Evolutionary conservation across 2,329 filamentous ascomycete genomes (phyloP).

Genomic region (Zopfia rhizophila): DNA sequence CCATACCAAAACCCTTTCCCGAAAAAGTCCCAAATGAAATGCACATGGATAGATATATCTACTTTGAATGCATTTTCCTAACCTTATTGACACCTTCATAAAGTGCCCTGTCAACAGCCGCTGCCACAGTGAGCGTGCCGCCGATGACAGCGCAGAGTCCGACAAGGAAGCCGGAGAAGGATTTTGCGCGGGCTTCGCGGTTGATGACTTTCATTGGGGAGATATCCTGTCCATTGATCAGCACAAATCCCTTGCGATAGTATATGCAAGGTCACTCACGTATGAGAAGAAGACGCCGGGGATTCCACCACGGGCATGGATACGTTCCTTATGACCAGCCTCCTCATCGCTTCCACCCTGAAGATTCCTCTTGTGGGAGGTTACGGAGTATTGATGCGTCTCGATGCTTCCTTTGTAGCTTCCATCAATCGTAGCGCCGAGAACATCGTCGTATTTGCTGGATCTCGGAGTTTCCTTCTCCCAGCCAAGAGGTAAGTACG

Average conservation of each 20-base stretch:
- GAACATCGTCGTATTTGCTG: constrained; percentile 63
- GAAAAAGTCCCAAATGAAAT: too few relatives aligned
- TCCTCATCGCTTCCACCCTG: constrained; percentile 83
- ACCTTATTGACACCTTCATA: constrained; percentile 88
- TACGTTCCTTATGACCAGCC: constrained; percentile 90
- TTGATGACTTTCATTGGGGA: constrained; percentile 99
- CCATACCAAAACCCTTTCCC: too few relatives aligned
- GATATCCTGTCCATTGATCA: constrained; percentile 76
- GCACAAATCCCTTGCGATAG: not conserved
- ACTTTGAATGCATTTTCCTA: constrained; percentile 82
- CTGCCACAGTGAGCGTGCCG: constrained; percentile 93
- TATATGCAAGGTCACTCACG: constrained; percentile 64
- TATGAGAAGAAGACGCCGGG: constrained; percentile 99
- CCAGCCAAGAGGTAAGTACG: constrained; percentile 93
- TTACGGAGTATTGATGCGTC: constrained; percentile 98
- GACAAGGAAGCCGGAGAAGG: constrained; percentile 90
- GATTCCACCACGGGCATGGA: constrained; percentile 91
- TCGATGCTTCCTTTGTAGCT: constrained; percentile 88
- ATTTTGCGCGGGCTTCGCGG: constrained; percentile 88
- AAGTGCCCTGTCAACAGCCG: constrained; percentile 87
- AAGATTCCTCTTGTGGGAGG: constrained; percentile 92
- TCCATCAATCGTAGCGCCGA: constrained; percentile 45
- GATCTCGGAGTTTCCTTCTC: constrained; percentile 63
- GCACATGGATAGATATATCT: too few relatives aligned
- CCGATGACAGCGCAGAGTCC: constrained; percentile 95